These are phyloP conservation scores for Zopfia rhizophila DNA, from an alignment of 2,329 filamentous ascomycete species.

Conservation along the genomic window DNA sequence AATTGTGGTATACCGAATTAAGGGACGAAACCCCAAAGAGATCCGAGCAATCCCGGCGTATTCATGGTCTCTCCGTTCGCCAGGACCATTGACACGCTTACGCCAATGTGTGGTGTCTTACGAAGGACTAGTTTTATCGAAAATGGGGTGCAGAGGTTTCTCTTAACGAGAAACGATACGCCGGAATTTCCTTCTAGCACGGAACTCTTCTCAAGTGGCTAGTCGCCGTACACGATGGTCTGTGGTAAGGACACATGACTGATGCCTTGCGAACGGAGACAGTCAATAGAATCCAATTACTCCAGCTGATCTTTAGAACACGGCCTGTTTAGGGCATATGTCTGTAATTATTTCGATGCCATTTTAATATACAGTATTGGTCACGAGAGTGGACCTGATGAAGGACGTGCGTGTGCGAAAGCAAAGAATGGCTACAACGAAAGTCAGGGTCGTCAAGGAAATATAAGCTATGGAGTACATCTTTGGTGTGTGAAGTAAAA, in stretches of 20 bases:
- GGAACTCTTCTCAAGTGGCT: slow-evolving; percentile 35
- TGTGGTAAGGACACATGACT: slow-evolving; percentile 12
- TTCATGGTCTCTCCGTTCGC: slow-evolving; percentile 29
- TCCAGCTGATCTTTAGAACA: slow-evolving; percentile 29
- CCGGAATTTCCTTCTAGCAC: slow-evolving; percentile 55
- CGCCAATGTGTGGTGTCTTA: too few species aligned
- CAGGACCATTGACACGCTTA: slow-evolving; percentile 8
- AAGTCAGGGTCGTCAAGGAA: too few species aligned
- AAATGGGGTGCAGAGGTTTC: slow-evolving; percentile 67
- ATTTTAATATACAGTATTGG: too few species aligned
- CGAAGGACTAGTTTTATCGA: slow-evolving; percentile 68
- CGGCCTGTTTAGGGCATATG: slow-evolving; percentile 19
- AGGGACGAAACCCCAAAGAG: slow-evolving; percentile 34
- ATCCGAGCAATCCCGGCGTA: slow-evolving; percentile 45
- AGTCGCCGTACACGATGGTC: slow-evolving; percentile 20
- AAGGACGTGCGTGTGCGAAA: too few species aligned
- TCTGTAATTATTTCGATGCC: slow-evolving; percentile 24
- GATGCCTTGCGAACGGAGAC: slow-evolving; percentile 11
- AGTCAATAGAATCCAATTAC: slow-evolving; percentile 16
- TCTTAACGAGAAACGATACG: slow-evolving; percentile 55
- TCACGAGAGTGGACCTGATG: too few species aligned
- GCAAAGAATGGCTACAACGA: too few species aligned
- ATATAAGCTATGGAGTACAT: too few species aligned
- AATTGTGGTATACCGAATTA: slow-evolving; percentile 28
- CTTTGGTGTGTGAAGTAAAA: too few species aligned